Evolutionary conservation across 2,329 filamentous ascomycete genomes (phyloP).

Genomic region (Pezicula carpinea): DNA sequence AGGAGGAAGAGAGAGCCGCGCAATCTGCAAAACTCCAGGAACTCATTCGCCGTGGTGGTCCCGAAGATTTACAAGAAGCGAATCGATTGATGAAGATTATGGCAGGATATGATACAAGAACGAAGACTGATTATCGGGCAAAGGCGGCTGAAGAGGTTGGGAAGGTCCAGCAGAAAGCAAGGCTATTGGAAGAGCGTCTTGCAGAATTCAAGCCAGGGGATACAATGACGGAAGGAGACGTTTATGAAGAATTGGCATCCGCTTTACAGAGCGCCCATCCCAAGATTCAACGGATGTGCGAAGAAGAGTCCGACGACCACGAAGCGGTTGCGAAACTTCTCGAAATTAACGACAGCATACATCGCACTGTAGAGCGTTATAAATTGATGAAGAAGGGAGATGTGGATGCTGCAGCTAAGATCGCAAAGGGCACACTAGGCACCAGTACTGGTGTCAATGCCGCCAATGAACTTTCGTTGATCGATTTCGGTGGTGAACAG

Average conservation of each 20-base stretch:
- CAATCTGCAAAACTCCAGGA: constrained; percentile 98
- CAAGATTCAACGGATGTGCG: constrained; percentile 99
- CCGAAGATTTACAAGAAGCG: constrained; percentile 91
- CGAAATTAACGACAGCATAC: constrained; percentile 98
- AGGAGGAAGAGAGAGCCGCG: constrained; percentile 89
- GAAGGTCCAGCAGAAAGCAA: constrained; percentile 94
- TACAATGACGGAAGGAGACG: constrained; percentile 63
- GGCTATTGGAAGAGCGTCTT: constrained; percentile 85
- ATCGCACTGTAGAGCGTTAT: constrained; percentile 91
- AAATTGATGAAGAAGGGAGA: constrained; percentile 96
- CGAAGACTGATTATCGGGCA: constrained; percentile 95
- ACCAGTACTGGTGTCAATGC: constrained; percentile 62
- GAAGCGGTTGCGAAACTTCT: constrained; percentile 93
- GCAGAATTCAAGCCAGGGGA: constrained; percentile 80
- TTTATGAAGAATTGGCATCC: constrained; percentile 79
- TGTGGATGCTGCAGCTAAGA: constrained; percentile 73
- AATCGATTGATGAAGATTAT: constrained; percentile 99
- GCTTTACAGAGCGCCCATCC: constrained; percentile 90
- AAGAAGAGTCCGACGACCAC: constrained; percentile 95
- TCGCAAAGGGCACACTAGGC: constrained; percentile 75
- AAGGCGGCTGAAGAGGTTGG: constrained; percentile 94
- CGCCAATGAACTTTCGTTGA: constrained; percentile 80
- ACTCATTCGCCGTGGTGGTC: constrained; percentile 84
- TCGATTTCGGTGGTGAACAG: constrained; percentile 74
- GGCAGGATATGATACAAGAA: constrained; percentile 92